phyloP scores from a whole-genome alignment of 306 rosid species.

The Quercus wislizeni region DNA sequence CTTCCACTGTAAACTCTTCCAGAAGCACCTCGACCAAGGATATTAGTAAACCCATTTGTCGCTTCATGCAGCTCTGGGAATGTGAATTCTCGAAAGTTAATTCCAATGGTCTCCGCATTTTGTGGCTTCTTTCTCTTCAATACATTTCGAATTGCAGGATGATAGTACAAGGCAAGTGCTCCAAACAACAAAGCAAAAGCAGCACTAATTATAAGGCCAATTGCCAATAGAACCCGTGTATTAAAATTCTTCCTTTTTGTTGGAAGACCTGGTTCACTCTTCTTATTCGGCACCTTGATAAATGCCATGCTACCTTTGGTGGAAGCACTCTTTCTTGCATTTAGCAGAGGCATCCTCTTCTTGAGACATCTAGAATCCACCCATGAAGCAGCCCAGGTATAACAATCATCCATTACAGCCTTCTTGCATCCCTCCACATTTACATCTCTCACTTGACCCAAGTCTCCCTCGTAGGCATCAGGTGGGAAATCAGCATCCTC shows the following conservation, averaged over 20 bases:
- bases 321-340: constrained; percentile 34
- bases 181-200: constrained; percentile 29
- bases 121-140: constrained; percentile 1
- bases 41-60: constrained; percentile 23
- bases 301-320: constrained; percentile 26
- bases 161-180: constrained; percentile 32
- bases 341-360: constrained; percentile 35
- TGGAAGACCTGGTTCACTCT: not conserved
- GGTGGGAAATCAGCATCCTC: constrained; percentile 31
- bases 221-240: constrained; percentile 11
- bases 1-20: constrained; percentile 31
- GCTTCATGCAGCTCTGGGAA: constrained; percentile 35
- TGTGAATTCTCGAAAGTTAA: constrained; percentile 40
- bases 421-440: constrained; percentile 31
- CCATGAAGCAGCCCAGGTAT: constrained; percentile 26
- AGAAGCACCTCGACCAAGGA: constrained; percentile 30
- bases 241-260: constrained; percentile 11
- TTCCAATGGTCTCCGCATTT: constrained; percentile 21
- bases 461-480: not conserved
- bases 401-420: constrained; percentile 28
- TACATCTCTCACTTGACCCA: not conserved
- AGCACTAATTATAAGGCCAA: constrained; percentile 21
- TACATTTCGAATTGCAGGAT: constrained; percentile 19
- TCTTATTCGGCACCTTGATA: constrained; percentile 6
- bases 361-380: constrained; percentile 16